Conservation (phyloP, 164 flowering plant species). For the Santalum album region DNA sequence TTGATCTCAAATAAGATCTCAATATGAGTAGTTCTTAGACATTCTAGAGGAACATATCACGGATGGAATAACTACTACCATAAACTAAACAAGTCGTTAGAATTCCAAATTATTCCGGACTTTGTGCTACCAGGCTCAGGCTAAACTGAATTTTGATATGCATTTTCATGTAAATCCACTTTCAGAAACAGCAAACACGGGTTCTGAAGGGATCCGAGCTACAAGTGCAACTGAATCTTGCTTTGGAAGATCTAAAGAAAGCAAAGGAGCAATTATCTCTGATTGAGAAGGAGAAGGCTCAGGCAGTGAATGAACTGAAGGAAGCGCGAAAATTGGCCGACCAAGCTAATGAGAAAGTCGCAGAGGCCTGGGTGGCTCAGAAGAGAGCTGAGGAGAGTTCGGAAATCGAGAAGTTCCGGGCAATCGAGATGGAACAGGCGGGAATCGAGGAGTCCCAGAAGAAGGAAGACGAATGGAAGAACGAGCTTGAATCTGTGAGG, state of each 20-base stretch:
- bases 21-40: too few species aligned
- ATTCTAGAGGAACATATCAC: too few species aligned
- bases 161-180: slow-evolving; percentile 6
- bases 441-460: slow-evolving; percentile 73
- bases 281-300: slow-evolving; percentile 60
- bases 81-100: too few species aligned
- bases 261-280: slow-evolving; percentile 54
- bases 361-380: slow-evolving; percentile 72
- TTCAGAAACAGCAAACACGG: slow-evolving; percentile 48
- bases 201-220: slow-evolving; percentile 51
- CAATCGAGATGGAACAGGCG: slow-evolving; percentile 65
- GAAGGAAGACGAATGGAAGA: slow-evolving; percentile 73
- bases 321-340: slow-evolving; percentile 60
- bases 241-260: slow-evolving; percentile 76
- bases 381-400: slow-evolving; percentile 78
- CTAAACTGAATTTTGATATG: background rate
- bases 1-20: too few species aligned
- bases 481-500: slow-evolving; percentile 58
- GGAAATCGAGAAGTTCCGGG: slow-evolving; percentile 88
- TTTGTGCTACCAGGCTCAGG: too few species aligned
- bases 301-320: slow-evolving; percentile 59
- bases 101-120: too few species aligned
- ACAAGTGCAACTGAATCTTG: slow-evolving; percentile 49
- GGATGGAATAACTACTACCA: too few species aligned
- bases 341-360: slow-evolving; percentile 72